A percentile compares a stretch with the other conserved stretches of the same genome.
phyloP scores from a whole-genome alignment of 495 filamentous ascomycete species.

The Hypoxylon perforatum region DNA sequence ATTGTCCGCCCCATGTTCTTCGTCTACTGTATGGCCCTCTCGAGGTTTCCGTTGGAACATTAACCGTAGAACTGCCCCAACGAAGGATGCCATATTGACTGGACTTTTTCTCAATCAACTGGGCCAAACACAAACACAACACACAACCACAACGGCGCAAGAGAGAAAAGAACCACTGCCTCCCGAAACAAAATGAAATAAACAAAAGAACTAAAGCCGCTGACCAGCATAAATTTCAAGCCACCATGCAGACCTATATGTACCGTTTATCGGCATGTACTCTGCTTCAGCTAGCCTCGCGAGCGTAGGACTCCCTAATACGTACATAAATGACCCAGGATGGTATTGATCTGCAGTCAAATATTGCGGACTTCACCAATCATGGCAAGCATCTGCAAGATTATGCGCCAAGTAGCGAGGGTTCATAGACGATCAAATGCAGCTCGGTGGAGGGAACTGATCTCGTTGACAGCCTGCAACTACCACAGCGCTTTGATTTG shows the following conservation, averaged over 20 bases:
- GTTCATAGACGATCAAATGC: conserved; percentile 11
- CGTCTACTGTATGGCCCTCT: conserved; percentile 39
- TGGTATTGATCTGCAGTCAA: conserved; percentile 32
- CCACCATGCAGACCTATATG: conserved; percentile 18
- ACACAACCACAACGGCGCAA: too few relatives aligned
- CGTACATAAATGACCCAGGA: conserved; percentile 15
- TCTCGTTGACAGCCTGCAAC: conserved; percentile 14
- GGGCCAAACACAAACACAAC: not conserved
- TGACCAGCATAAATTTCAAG: conserved; percentile 11
- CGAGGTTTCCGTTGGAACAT: conserved; percentile 34
- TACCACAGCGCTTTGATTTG: conserved; percentile 26
- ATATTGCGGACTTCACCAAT: conserved; percentile 26
- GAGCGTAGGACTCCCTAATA: conserved; percentile 30
- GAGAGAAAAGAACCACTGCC: conserved; percentile 7
- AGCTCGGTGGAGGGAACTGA: conserved; percentile 18
- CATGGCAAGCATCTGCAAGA: conserved; percentile 6
- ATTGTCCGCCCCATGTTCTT: conserved; percentile 29
- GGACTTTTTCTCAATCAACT: not conserved
- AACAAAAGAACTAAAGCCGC: conserved; percentile 10
- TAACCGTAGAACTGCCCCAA: conserved; percentile 33
- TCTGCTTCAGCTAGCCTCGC: conserved; percentile 25
- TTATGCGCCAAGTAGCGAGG: conserved; percentile 31
- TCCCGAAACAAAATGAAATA: not conserved
- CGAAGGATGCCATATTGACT: conserved; percentile 41
- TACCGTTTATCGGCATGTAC: conserved; percentile 10